Conservation (phyloP, 176 grass and related monocot genomes). For the Secale cereale region DNA sequence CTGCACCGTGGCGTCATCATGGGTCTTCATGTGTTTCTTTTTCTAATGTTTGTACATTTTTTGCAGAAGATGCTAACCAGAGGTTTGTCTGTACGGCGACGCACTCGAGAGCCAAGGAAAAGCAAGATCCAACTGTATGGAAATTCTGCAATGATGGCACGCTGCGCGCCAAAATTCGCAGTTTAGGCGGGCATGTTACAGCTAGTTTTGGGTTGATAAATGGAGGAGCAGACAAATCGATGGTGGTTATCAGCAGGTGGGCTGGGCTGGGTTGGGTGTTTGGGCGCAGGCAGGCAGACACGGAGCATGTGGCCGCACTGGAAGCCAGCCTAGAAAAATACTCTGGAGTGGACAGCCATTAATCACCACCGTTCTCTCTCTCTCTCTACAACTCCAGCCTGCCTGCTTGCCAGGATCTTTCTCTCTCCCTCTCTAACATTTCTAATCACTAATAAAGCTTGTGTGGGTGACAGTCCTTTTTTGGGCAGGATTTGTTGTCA, state of each 20-base stretch:
- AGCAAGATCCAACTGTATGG: neutral
- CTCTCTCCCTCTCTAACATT: slow-evolving; percentile 4
- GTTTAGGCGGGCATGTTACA: neutral
- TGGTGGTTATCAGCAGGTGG: neutral
- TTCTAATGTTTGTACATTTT: neutral
- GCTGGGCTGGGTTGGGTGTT: too few species aligned
- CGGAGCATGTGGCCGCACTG: slow-evolving; percentile 31
- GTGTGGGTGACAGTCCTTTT: slow-evolving; percentile 3
- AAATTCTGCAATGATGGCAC: neutral
- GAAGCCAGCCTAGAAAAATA: slow-evolving; percentile 36
- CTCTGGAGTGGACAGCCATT: neutral
- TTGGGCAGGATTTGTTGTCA: neutral
- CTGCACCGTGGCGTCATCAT: neutral
- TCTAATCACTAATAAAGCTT: neutral
- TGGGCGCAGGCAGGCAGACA: neutral
- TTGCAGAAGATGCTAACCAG: slow-evolving; percentile 1
- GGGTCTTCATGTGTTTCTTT: neutral
- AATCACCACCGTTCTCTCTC: neutral
- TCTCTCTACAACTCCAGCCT: neutral
- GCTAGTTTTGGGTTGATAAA: neutral
- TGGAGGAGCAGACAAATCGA: neutral
- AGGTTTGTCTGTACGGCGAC: slow-evolving; percentile 7
- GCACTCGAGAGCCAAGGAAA: neutral
- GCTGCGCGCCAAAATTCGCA: neutral
- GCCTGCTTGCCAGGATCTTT: neutral